Base-by-base conservation (phyloP, 306 rosid species). In the Potentilla sterilis region DNA sequence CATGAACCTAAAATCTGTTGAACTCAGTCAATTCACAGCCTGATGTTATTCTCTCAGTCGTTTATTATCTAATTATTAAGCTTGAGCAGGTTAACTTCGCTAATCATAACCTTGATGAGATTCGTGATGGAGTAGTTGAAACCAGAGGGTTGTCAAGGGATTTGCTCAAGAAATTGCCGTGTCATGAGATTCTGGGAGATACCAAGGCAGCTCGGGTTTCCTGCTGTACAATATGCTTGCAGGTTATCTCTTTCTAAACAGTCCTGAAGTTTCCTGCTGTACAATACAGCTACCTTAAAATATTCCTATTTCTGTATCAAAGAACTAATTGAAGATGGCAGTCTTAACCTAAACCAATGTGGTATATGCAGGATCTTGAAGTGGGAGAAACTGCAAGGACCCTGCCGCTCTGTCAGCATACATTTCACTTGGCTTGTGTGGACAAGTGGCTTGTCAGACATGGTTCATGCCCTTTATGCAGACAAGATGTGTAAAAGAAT, bases 401-500 rank as follows among this genome's bases (percentile, higher is more conserved):
- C 79, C 82, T 89, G 73, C 96, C 96, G 7, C 75, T 51, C 28
- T 89, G 96, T 66, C 78, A 57, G 22, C 97, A 92, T 74, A 82
- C 87, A 22, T 92, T 92, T 81, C 97, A 89, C 81, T 84, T 89
- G 89, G 78, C 46, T 40, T 89, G 97, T 67, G 97, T 89, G 70
- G 96, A 92, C 83, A 87, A 79, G 75, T 92, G 97, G 96, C 96
- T 92, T 72, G 61, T 78, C 69, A 80, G 85, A 79, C 92, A 92
- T 75, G 88, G 84, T 77, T 86, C 93, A 0, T 92, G 97, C 76
- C 97, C 96, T 21, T 70, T 89, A 19, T 92, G 97, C 85, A 84
- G 97, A 80, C 93, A 84, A 76, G 66, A 76, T 41, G 89, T 88
- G 65, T 83, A 79, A 43, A 59, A 68, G 9, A 28, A 64, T 48